Conservation (phyloP, 768 basidiomycete species). For the Auriscalpium vulgare region DNA sequence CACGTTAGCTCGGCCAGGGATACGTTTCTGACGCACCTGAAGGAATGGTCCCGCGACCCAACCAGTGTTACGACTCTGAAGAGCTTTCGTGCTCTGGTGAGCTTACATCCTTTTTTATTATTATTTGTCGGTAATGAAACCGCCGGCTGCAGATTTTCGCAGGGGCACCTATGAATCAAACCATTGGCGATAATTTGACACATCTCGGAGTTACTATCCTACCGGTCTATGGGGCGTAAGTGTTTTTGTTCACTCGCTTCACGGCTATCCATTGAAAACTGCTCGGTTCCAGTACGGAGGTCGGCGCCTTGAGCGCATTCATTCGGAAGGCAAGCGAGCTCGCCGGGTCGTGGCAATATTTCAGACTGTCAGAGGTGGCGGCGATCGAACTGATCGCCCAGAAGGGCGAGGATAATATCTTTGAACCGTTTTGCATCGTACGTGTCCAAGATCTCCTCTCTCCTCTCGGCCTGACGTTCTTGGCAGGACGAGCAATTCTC, state of each 20-base stretch:
- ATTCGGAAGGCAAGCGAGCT: not conserved
- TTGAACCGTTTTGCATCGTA: conserved; percentile 33
- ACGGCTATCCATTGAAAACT: not conserved
- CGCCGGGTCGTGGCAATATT: conserved; percentile 29
- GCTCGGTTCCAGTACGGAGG: conserved; percentile 13
- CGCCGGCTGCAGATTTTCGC: conserved; percentile 24
- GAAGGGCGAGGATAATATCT: conserved; percentile 22
- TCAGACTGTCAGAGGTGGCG: conserved; percentile 19
- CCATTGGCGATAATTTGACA: conserved; percentile 26
- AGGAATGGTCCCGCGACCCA: conserved; percentile 18
- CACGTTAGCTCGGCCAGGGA: not conserved
- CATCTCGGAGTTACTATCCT: conserved; percentile 26
- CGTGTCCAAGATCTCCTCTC: conserved; percentile 5
- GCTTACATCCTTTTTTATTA: not conserved
- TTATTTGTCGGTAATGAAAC: not conserved
- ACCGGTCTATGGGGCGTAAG: conserved; percentile 31
- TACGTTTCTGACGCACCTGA: not conserved
- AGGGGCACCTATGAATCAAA: conserved; percentile 31
- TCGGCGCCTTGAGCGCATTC: conserved; percentile 4
- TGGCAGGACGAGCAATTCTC: not conserved
- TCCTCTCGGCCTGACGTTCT: conserved; percentile 6
- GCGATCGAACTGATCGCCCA: conserved; percentile 24
- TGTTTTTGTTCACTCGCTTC: not conserved
- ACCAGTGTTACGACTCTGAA: conserved; percentile 4
- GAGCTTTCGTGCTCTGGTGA: conserved; percentile 10